Percentiles rank a stretch among this genome's conserved stretches.
Evolutionary conservation across 768 basidiomycete genomes (phyloP).

Genomic region (Lentinula aciculospora): DNA sequence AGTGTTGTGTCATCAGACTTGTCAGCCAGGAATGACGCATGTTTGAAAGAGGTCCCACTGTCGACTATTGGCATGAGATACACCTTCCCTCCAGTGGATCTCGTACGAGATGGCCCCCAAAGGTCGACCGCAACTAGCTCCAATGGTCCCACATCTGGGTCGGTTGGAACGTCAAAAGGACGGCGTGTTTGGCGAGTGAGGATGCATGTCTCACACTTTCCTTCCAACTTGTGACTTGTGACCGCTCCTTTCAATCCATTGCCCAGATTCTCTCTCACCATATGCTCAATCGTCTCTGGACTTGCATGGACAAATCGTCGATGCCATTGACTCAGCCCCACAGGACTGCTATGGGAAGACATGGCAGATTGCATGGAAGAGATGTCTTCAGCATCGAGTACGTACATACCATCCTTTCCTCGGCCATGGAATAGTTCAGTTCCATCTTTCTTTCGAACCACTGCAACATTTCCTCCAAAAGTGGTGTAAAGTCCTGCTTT

Average conservation of each 20-base stretch:
- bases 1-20: not conserved
- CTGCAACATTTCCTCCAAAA: not conserved
- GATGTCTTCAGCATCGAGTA: not conserved
- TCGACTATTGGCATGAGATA: slow-evolving; percentile 8
- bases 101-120: slow-evolving; percentile 7
- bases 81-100: not conserved
- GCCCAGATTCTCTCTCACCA: not conserved
- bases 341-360: not conserved
- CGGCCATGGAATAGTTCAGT: not conserved
- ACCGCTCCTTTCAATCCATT: not conserved
- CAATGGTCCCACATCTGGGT: not conserved
- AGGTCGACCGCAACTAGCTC: slow-evolving; percentile 9
- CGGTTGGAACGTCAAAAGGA: not conserved
- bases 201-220: not conserved
- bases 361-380: not conserved
- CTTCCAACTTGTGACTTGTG: not conserved
- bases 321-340: not conserved
- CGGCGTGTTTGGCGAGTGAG: not conserved
- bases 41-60: not conserved
- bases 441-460: not conserved
- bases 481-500: not conserved
- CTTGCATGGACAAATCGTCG: slow-evolving; percentile 6
- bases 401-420: not conserved
- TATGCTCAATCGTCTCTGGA: not conserved
- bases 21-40: not conserved